These are phyloP conservation scores for Westerdykella aurantiaca DNA, from an alignment of 2,329 filamentous ascomycete species.

Conservation along the genomic window DNA sequence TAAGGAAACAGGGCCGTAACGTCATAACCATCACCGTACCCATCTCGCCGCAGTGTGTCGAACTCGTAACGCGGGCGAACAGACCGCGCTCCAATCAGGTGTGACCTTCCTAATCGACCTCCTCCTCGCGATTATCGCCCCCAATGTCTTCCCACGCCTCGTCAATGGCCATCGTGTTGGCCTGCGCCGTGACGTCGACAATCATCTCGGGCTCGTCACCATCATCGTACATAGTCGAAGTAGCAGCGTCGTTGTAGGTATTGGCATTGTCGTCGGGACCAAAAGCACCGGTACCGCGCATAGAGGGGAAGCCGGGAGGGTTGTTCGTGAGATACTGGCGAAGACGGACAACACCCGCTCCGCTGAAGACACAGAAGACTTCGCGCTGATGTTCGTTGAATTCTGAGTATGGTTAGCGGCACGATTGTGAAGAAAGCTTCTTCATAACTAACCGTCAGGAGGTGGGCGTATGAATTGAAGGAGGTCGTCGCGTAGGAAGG, in stretches of 20 bases:
- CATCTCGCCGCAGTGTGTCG: too few relatives aligned
- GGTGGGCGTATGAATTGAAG: constrained; percentile 81
- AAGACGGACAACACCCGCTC: constrained; percentile 70
- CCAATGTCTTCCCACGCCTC: constrained; percentile 20
- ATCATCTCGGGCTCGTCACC: constrained; percentile 32
- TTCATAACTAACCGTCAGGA: constrained; percentile 55
- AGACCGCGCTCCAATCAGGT: too few relatives aligned
- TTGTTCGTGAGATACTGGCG: constrained; percentile 67
- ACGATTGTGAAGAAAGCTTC: background rate
- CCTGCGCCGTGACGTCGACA: constrained; percentile 32
- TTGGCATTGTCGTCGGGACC: constrained; percentile 10
- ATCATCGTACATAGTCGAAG: constrained; percentile 21
- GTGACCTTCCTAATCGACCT: constrained; percentile 34
- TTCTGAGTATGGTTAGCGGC: constrained; percentile 47
- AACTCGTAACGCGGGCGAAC: too few relatives aligned
- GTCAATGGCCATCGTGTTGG: constrained; percentile 38
- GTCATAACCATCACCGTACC: too few relatives aligned
- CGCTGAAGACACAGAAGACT: constrained; percentile 97
- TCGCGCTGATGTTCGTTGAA: constrained; percentile 94
- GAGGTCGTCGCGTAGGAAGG: constrained; percentile 81
- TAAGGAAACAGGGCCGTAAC: too few relatives aligned
- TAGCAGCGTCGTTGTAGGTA: constrained; percentile 17
- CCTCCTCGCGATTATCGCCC: constrained; percentile 43
- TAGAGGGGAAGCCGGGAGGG: constrained; percentile 6
- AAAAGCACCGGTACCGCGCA: constrained; percentile 11